Base-by-base conservation (phyloP, 2,329 filamentous ascomycete genomes). In the Akanthomyces muscarius region DNA sequence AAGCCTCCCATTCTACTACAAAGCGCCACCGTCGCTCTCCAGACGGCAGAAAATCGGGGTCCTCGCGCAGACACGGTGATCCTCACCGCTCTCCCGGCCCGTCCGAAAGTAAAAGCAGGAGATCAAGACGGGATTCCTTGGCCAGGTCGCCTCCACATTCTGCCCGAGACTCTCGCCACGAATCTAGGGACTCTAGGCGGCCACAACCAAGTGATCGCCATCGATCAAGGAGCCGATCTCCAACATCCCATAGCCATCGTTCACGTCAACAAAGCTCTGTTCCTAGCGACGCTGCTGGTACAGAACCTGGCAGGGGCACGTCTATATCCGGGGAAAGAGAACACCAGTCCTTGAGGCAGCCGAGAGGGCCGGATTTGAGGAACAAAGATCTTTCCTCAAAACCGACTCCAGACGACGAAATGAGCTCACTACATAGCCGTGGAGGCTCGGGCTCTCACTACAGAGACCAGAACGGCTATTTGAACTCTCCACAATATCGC, bases 371-470 rank as follows among this genome's bases (percentile, higher is more conserved):
- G 68, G 73, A 61, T 74, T 75, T 64, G 76, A 75, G 55, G 73
- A 74, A 18, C 68, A 70, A 18, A 6, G 50, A 75, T 53, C 74
- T 75, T 51, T 80, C 81, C 21, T 80, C 80, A 21, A 76, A 79
- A 13, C 80, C 82, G 14, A 82, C 80, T 56, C 73, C 80, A 45
- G 81, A 84, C 68, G 80, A 82, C 63, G 81, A 80, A 38, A 80
- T 83, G 78, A 73, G 74, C 21, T 75, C 77, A 16, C 75, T 81
- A 50, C 76, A 77, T 36, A 73, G 74, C 45, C 77, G 79, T 60
- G 75, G 77, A 61, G 75, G n/a, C 77, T 78, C 63, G 75, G 13
- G 5, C 28, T 33, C 58, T 45, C 48, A 28, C 10, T 56, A 41
- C n/a, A 64, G 52, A 30, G 56, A 64, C 14, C 51, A 53, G 36